Base-by-base conservation (phyloP, 257 asterid genomes). In the Buddleja alternifolia region DNA sequence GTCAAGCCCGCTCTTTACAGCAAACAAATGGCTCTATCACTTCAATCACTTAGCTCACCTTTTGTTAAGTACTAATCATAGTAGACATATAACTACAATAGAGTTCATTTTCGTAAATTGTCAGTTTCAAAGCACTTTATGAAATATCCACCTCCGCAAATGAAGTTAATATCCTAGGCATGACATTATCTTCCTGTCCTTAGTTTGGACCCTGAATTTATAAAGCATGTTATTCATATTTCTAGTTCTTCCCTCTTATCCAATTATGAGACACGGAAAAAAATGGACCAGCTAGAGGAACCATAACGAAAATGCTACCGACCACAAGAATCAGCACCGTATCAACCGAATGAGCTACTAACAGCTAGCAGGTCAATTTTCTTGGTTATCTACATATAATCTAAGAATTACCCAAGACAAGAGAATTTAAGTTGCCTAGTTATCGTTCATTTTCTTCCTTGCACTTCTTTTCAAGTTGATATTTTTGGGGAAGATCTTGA, bases 211-310 rank as follows among this genome's bases (percentile, higher is more conserved):
- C 37, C 24, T 15, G 17, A 40, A 40, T 10, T 24, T 23, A 19
- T 34, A 23, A 59, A 41, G 44, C 57, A 24, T 8, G 15, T 9
- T 47, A n/a, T 45, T 45, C 41, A 10, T 32, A 57, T 42, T 16
- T 36, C 10, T 23, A 61, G n/a, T 44, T 3, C 29, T 71, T 61
- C 45, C 69, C 62, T 50, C 36, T 40, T 71, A n/a, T n/a, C n/a
- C n/a, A n/a, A 71, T 32, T 21, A 48, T 2, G 67, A 69, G 52
- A 46, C 36, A 7, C 40, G 14, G 12, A 17, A 20, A 32, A 40
- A 60, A 70, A 9, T 61, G 36, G 37, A 60, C 15, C 19, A 17
- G 32, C 32, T 12, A 12, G 32, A 19, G n/a, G 8, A 23, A 61
- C 21, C 15, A 60, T 41, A 70, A 21, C 14, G 42, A 46, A 11